These are phyloP conservation scores for Seiridium cupressi DNA, from an alignment of 2,329 filamentous ascomycete species.

Conservation along the genomic window DNA sequence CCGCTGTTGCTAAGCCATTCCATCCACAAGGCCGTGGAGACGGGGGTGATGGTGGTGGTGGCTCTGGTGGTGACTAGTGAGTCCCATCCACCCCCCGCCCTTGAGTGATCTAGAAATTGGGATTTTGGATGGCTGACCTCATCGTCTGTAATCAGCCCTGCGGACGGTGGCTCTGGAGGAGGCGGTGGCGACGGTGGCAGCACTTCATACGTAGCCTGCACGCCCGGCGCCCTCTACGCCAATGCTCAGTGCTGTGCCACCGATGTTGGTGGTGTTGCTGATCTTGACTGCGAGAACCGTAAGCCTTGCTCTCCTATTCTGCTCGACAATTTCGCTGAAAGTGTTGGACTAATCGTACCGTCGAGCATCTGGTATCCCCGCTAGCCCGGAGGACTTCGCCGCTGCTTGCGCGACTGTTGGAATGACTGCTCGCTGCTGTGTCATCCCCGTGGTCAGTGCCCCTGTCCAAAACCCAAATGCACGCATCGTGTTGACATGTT, in stretches of 20 bases:
- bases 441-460: slow-evolving; percentile 7
- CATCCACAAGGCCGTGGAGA: neutral
- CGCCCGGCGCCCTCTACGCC: slow-evolving; percentile 1
- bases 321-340: too few species aligned
- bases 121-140: neutral
- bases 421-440: slow-evolving; percentile 7
- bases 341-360: neutral
- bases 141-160: neutral
- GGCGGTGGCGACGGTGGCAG: neutral
- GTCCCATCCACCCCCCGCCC: neutral
- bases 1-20: neutral
- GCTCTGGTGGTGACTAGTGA: neutral
- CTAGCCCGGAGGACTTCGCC: neutral
- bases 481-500: neutral
- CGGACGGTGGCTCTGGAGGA: too few species aligned
- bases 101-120: neutral
- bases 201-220: slow-evolving; percentile 1
- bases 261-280: slow-evolving; percentile 5
- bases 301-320: neutral
- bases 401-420: neutral
- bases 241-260: slow-evolving; percentile 9
- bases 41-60: neutral
- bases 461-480: neutral
- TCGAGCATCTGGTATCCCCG: neutral
- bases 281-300: slow-evolving; percentile 7